Base-by-base conservation (phyloP, 495 filamentous ascomycete species). In the Annulohypoxylon stygium region DNA sequence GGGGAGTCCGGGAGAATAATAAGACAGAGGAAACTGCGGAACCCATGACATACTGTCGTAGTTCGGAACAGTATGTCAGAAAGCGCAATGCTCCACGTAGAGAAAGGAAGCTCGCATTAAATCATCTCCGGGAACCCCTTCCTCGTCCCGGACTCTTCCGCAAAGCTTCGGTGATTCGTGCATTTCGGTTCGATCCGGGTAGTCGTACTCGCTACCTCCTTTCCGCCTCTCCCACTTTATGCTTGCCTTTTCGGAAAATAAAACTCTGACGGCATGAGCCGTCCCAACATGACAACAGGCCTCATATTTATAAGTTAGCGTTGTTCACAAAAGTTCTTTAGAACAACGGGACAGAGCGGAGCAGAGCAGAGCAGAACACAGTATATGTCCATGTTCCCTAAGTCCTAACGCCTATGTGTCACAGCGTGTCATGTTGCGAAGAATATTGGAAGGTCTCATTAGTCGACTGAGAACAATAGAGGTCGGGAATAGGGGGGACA, bases 111-210 rank as follows among this genome's bases (percentile, higher is more conserved):
- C 12, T 30, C 25, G 50, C 50, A 26, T 54, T 26, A n/a, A 54
- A n/a, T 54, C 23, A 33, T 12, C 25, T 5, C 23, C 50, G 25
- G 20, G 25, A 54, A 54, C 6, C 25, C 50, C 50, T 23, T 54
- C 12, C 10, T 30, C 23, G 25, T 54, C 50, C 50, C 50, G 50
- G 50, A 26, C 50, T 54, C 50, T 30, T 25, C 50, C 50, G 50
- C 50, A 54, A 14, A 30, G n/a, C 50, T 54, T 54, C 50, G 50
- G 50, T 14, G 50, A 14, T 54, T 54, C 50, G 25, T 33, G 50
- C 23, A 30, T 26, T 54, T 54, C 25, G 50, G 50, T 33, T 33
- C 33, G 25, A 33, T 11, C 23, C 23, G 50, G 25, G 25, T 33
- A 33, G 25, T 11, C 25, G n/a, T 54, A 33, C 25, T 54, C 50